Evolutionary conservation across 129 eudicot species (phyloP).

Genomic region (sunflower (Helianthus annuus)): HanXRQr2.0-SUNRISE NC_035436.2:53706243-53706742

Average conservation of each 20-base stretch:
- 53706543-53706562: background rate
- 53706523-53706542: background rate
- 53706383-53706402: background rate
- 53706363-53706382: background rate
- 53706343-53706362: constrained; percentile 70
- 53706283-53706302: constrained; percentile 47
- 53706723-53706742: too few relatives aligned
- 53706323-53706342: constrained; percentile 61
- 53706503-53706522: background rate
- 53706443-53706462: background rate
- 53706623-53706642: background rate
- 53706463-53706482: too few relatives aligned
- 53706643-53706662: background rate
- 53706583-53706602: background rate
- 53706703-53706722: too few relatives aligned
- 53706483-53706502: background rate
- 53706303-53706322: constrained; percentile 62
- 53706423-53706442: too few relatives aligned
- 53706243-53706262: background rate
- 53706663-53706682: too few relatives aligned
- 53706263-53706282: constrained; percentile 53
- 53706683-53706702: too few relatives aligned
- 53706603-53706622: background rate
- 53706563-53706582: background rate
- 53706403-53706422: background rate